Conservation (phyloP, 805 yeast genomes). For the Schwanniomyces polymorphus region DNA sequence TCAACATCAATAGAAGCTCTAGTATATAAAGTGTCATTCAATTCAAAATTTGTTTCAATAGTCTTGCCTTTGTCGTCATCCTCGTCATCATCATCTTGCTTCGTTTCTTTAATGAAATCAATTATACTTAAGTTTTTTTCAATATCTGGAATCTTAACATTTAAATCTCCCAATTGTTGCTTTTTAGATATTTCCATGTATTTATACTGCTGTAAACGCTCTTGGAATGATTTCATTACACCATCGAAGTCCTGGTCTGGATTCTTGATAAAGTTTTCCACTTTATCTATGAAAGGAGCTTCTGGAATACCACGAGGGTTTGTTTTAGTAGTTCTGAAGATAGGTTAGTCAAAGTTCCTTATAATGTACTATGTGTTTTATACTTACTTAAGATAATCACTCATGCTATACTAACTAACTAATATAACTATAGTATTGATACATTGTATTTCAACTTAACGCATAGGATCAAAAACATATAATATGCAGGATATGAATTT, state of each 20-base stretch:
- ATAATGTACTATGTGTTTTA: not conserved
- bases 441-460: not conserved
- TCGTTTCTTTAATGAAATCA: constrained; percentile 52
- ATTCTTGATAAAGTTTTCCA: constrained; percentile 69
- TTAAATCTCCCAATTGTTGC: constrained; percentile 51
- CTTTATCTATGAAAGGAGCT: constrained; percentile 89
- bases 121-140: constrained; percentile 80
- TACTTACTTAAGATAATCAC: constrained; percentile 1
- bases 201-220: constrained; percentile 84
- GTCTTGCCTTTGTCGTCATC: constrained; percentile 17
- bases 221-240: constrained; percentile 75
- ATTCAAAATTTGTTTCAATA: constrained; percentile 78
- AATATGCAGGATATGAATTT: no score
- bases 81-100: constrained; percentile 31
- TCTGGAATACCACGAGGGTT: constrained; percentile 97
- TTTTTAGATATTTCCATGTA: constrained; percentile 71
- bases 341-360: not conserved
- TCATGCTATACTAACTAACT: not conserved
- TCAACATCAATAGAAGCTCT: constrained; percentile 70
- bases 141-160: constrained; percentile 86
- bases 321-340: constrained; percentile 50
- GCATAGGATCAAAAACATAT: not conserved
- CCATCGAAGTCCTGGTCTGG: constrained; percentile 65
- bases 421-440: not conserved
- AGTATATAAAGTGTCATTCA: constrained; percentile 90